phyloP scores from a whole-genome alignment of 768 basidiomycete species.

The Dendrothele bispora region DNA sequence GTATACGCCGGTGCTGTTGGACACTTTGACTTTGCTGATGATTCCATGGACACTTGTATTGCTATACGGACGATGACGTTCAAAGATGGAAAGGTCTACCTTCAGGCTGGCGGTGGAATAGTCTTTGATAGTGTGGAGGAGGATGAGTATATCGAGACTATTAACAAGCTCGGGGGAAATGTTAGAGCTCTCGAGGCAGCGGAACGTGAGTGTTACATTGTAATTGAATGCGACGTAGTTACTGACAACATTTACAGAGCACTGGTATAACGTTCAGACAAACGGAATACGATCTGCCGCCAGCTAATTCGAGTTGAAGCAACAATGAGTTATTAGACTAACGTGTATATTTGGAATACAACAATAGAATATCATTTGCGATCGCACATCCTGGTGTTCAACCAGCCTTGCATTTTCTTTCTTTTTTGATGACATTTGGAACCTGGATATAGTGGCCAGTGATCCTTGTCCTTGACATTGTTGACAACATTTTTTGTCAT shows the following conservation, averaged over 20 bases:
- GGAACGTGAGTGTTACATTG: conserved; percentile 64
- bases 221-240: conserved; percentile 10
- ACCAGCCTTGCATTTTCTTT: not conserved
- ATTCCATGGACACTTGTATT: conserved; percentile 98
- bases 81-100: conserved; percentile 87
- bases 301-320: not conserved
- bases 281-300: no score
- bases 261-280: conserved; percentile 70
- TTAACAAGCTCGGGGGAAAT: conserved; percentile 93
- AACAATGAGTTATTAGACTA: no score
- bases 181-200: conserved; percentile 81
- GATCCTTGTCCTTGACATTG: no score
- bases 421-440: no score
- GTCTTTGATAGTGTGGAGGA: conserved; percentile 97
- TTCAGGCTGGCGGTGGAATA: conserved; percentile 97
- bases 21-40: conserved; percentile 93
- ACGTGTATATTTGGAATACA: conserved; percentile 1
- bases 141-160: conserved; percentile 94
- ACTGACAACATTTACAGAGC: conserved; percentile 41
- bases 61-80: conserved; percentile 98
- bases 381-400: not conserved
- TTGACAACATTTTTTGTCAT: no score
- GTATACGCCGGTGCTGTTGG: conserved; percentile 98
- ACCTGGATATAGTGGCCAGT: no score
- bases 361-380: not conserved